Evolutionary conservation across 306 rosid genomes (phyloP), one percentile per base, ranked within the genome.

Genomic region (Datisca glomerata): DNA sequence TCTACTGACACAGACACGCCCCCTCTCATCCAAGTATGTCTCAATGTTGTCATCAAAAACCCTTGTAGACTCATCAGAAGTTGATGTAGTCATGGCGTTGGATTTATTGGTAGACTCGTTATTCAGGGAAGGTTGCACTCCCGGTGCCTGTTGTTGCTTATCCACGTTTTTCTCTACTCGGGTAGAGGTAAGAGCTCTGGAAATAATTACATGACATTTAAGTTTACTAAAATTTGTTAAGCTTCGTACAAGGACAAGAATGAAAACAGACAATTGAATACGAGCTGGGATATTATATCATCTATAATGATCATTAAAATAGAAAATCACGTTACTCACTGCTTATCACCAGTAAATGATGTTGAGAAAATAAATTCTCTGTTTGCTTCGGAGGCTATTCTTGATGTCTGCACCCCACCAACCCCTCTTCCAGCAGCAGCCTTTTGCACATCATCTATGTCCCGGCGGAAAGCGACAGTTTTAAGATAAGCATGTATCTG

Each of bases 381-480:
- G 74, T 76, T 75, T 20, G 93, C 79, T 65, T 87, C 94, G 51
- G 97, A 87, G 51, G 94, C 97, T 23, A 87, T 79, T 49, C 93
- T 68, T 22, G 97, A 87, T 54, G 89, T 79, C 38, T 79, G 94
- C 38, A 87, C 71, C 46, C 97, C 97, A 47, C 57, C 84, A 47
- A 82, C 79, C 34, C 80, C 93, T 42, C 85, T 64, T 33, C 96
- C 97, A 43, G 72, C 34, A 46, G 97, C 82, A 53, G 77, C 69
- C 66, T 87, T 87, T 71, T 87, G 97, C 57, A 82, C 94, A 69
- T 60, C 74, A 69, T 82, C 66, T 51, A 87, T 87, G 73, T 87
- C 97, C 34, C 94, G 82, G 16, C 97, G 93, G 63, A 87, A 82
- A 69, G 97, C 79, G 61, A 87, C 97, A 61, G 94, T 79, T 72